These are phyloP conservation scores for Centella asiatica DNA, from an alignment of 129 eudicot genomes.

Conservation along the genomic window DNA sequence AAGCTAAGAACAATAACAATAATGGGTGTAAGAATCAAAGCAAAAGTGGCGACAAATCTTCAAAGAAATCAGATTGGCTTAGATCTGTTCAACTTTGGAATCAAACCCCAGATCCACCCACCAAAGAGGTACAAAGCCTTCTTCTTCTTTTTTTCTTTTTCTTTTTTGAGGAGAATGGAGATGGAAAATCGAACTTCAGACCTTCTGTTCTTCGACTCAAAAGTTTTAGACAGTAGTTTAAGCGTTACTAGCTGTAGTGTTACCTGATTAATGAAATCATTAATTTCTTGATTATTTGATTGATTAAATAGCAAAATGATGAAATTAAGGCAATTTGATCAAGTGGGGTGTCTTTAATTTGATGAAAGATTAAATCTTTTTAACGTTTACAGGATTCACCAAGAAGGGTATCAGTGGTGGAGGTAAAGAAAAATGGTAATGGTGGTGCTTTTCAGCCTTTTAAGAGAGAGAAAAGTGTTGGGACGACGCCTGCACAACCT, in stretches of 20 bases:
- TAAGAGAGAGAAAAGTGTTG: constrained; percentile 32
- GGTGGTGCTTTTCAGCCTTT: constrained; percentile 92
- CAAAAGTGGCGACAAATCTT: constrained; percentile 23
- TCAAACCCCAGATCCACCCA: constrained; percentile 66
- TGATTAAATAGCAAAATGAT: constrained; percentile 3
- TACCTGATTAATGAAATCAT: too few species aligned
- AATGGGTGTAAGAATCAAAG: constrained; percentile 15
- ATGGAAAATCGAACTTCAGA: too few species aligned
- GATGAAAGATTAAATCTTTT: constrained; percentile 17
- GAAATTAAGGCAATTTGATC: background rate
- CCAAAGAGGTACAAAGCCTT: constrained; percentile 58
- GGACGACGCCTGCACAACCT: too few species aligned
- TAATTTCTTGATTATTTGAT: too few species aligned
- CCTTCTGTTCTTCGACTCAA: too few species aligned
- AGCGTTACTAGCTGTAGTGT: too few species aligned
- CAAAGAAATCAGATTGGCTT: constrained; percentile 90
- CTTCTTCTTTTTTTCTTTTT: too few species aligned
- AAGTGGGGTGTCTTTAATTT: constrained; percentile 8
- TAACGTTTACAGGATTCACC: constrained; percentile 33
- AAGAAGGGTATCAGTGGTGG: constrained; percentile 34
- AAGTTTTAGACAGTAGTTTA: too few species aligned
- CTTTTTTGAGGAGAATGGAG: too few species aligned
- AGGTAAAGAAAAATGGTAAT: constrained; percentile 58
- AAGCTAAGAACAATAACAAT: constrained; percentile 11
- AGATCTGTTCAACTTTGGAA: constrained; percentile 89